Percentiles rank a stretch among this genome's conserved stretches.
These are phyloP conservation scores for Kwoniella dejecticola DNA, from an alignment of 768 basidiomycete genomes.

Conservation along the genomic window DNA sequence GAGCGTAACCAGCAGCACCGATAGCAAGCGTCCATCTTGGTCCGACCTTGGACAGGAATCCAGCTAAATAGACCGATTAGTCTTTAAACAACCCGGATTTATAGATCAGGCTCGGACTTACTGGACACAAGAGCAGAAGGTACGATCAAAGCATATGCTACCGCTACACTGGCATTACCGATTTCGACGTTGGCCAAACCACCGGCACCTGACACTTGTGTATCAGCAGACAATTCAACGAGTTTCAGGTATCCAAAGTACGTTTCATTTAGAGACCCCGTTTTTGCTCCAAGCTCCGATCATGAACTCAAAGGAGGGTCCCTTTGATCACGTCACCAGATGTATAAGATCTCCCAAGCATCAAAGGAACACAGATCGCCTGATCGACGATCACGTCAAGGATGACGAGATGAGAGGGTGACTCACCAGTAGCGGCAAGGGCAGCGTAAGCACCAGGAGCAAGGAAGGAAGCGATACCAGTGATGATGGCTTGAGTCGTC, in stretches of 20 bases:
- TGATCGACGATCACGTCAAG: no score
- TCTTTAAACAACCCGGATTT: background rate
- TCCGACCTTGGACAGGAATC: slow-evolving; percentile 8
- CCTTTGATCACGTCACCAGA: no score
- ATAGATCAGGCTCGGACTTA: background rate
- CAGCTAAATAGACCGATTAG: background rate
- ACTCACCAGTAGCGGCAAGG: slow-evolving; percentile 19
- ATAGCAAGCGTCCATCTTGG: slow-evolving; percentile 16
- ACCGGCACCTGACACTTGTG: slow-evolving; percentile 8
- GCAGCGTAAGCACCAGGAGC: slow-evolving; percentile 26
- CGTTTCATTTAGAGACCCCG: no score
- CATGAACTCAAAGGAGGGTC: no score
- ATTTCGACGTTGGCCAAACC: slow-evolving; percentile 19
- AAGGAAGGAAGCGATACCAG: slow-evolving; percentile 20
- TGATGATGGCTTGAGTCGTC: slow-evolving; percentile 17
- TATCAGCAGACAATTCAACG: background rate
- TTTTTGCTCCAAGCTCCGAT: no score
- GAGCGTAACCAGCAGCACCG: slow-evolving; percentile 24
- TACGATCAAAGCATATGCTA: slow-evolving; percentile 24
- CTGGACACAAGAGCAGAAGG: slow-evolving; percentile 18
- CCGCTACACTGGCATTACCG: slow-evolving; percentile 20
- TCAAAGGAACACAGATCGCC: no score
- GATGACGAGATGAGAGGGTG: no score
- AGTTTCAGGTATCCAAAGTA: background rate
- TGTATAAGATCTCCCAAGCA: no score